Evolutionary conservation across 2,329 filamentous ascomycete species (phyloP).

Genomic region (Cadophora malorum): DNA sequence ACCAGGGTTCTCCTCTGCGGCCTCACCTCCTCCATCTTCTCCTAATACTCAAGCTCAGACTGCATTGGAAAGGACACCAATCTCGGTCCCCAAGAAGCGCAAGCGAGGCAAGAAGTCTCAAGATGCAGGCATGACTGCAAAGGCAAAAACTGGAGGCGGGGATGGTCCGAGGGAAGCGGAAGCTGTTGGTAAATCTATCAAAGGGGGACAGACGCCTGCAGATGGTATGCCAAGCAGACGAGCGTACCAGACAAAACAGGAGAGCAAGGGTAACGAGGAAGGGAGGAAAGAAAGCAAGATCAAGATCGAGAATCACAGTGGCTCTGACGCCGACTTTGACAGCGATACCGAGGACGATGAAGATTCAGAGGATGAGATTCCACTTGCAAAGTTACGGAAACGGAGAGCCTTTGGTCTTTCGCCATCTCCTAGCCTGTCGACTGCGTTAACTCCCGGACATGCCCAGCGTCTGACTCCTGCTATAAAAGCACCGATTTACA

Average conservation of each 20-base stretch:
- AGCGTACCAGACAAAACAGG: neutral
- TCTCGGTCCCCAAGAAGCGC: neutral
- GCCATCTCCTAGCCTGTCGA: neutral
- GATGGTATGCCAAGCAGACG: neutral
- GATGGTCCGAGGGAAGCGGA: neutral
- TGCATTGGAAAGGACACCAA: neutral
- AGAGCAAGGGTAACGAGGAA: neutral
- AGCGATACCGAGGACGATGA: slow-evolving; percentile 13
- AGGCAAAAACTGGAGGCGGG: neutral
- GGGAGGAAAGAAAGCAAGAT: slow-evolving; percentile 19
- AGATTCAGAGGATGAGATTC: slow-evolving; percentile 39
- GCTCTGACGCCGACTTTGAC: slow-evolving; percentile 16
- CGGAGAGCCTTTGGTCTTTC: neutral
- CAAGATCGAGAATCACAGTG: slow-evolving; percentile 20
- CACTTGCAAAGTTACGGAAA: slow-evolving; percentile 36
- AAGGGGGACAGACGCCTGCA: neutral
- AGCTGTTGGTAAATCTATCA: neutral
- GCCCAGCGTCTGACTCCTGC: neutral
- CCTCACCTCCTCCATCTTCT: neutral
- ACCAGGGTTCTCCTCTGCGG: slow-evolving; percentile 28
- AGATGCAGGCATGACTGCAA: slow-evolving; percentile 11
- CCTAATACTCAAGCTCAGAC: neutral
- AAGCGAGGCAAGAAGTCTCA: neutral
- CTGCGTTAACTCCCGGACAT: neutral
- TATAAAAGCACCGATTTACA: neutral